Conservation (phyloP, 106 monocot genomes). For the Triglochin maritima region DNA sequence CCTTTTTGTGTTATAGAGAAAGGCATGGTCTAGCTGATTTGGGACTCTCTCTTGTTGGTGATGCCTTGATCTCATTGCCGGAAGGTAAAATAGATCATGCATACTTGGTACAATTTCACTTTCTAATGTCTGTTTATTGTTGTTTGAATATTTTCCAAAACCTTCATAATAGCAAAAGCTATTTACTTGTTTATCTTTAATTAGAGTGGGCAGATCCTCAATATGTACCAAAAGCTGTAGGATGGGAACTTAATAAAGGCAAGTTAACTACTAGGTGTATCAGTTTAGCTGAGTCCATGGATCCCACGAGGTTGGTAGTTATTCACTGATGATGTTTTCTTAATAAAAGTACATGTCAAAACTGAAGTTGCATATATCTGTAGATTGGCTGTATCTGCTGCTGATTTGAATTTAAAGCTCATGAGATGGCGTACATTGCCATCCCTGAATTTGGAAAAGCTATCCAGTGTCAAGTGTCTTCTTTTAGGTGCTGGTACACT, state of each 20-base stretch:
- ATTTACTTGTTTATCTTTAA: neutral
- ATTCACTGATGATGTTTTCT: neutral
- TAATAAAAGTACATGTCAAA: neutral
- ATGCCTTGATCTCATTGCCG: slow-evolving; percentile 47
- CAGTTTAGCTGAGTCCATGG: slow-evolving; percentile 79
- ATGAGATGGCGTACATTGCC: slow-evolving; percentile 92
- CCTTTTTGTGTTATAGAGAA: slow-evolving; percentile 91
- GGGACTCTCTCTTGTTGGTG: slow-evolving; percentile 67
- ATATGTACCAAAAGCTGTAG: slow-evolving; percentile 61
- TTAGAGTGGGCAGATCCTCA: slow-evolving; percentile 53
- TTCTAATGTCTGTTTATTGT: neutral
- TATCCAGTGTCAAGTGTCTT: slow-evolving; percentile 56
- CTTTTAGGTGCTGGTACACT: slow-evolving; percentile 92
- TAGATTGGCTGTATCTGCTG: slow-evolving; percentile 82
- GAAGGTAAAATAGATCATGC: slow-evolving; percentile 31
- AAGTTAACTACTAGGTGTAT: slow-evolving; percentile 39
- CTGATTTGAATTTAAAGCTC: slow-evolving; percentile 93
- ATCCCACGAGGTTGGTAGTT: slow-evolving; percentile 55
- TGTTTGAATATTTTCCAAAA: neutral
- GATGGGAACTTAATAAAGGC: slow-evolving; percentile 64
- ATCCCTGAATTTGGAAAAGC: slow-evolving; percentile 41
- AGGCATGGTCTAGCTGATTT: slow-evolving; percentile 67
- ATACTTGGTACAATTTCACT: too few species aligned
- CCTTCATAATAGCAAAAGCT: too few species aligned
- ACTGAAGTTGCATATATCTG: slow-evolving; percentile 5